Evolutionary conservation across 139 green algal species (phyloP), one percentile per base, ranked within the genome.

Genomic region (Protoeuglena noctilucae): DNA sequence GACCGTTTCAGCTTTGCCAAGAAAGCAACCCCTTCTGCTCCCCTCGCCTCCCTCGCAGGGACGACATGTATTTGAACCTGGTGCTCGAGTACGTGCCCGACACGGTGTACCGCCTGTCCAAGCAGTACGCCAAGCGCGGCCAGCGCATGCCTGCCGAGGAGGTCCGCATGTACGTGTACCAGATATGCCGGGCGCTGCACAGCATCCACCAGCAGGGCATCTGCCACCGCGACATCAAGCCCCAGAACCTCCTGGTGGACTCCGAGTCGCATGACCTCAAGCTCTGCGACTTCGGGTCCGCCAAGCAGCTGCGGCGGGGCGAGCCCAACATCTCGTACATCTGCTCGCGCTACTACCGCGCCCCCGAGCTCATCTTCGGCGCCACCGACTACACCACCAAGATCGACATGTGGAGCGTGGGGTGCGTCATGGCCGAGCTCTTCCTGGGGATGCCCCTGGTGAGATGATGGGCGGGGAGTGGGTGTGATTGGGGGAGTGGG

Each of bases 321-420:
- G 92, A 98, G 76, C 83, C 91, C 60, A 99, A 99, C 78, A 99
- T 99, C 64, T 86, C 80, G 21, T 99, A 99, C 76, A 99, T 99
- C 70, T 99, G 92, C 75, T 93, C 78, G 16, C 74, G 91, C 28
- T 94, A 93, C 63, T 94, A 94, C 64, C 74, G 85, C 23, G 92
- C 92, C 3, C 92, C 92, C 1, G 92, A 99, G 80, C 80, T 99
- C 45, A 97, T 99, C 31, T 99, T 98, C 64, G 92, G 92, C 16
- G 92, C 92, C 3, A 94, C 86, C 1, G 80, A 95, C 64, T 99
- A 99, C 80, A 95, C 92, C 6, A 77, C 78, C 27, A 87, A 92
- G 22, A 98, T 99, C 50, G 92, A 99, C 53, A 72, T 97, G 0
- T 99, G 92, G 92, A 90, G 74, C 17, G 80, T 94, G 28, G 92